A percentile compares a stretch with the other conserved stretches of the same genome.
These are phyloP conservation scores for Botrytis galanthina DNA, from an alignment of 2,329 filamentous ascomycete species.

Conservation along the genomic window DNA sequence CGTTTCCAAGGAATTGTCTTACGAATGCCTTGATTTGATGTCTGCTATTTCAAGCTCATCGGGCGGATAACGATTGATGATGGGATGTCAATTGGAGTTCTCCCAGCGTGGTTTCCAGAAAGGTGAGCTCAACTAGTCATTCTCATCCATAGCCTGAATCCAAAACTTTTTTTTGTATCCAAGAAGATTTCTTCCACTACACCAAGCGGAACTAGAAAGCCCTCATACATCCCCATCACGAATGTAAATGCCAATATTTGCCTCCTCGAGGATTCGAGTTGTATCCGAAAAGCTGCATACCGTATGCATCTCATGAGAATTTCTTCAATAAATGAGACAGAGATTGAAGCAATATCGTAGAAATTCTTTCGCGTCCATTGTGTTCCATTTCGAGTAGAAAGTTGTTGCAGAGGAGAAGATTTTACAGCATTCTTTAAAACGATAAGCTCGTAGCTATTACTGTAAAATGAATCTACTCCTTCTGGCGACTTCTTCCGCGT, in stretches of 20 bases:
- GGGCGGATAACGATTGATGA: not conserved
- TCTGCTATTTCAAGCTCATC: not conserved
- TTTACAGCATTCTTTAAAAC: not conserved
- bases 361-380: not conserved
- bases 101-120: not conserved
- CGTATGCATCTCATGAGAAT: no score
- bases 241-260: not conserved
- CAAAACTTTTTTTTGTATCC: not conserved
- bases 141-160: not conserved
- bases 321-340: not conserved
- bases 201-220: not conserved
- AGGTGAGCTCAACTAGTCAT: accelerated
- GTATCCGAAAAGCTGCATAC: not conserved
- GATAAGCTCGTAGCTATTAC: not conserved
- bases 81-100: not conserved
- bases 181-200: not conserved
- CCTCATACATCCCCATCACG: no score
- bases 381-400: not conserved
- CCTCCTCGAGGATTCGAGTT: not conserved
- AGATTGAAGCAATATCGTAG: not conserved
- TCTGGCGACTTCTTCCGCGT: conserved; percentile 18
- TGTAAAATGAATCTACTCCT: not conserved
- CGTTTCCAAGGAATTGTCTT: not conserved
- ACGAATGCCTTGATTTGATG: not conserved
- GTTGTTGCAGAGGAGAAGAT: not conserved